Evolutionary conservation across 768 basidiomycete genomes (phyloP).

Genomic region (Lentinus tigrinus): DNA sequence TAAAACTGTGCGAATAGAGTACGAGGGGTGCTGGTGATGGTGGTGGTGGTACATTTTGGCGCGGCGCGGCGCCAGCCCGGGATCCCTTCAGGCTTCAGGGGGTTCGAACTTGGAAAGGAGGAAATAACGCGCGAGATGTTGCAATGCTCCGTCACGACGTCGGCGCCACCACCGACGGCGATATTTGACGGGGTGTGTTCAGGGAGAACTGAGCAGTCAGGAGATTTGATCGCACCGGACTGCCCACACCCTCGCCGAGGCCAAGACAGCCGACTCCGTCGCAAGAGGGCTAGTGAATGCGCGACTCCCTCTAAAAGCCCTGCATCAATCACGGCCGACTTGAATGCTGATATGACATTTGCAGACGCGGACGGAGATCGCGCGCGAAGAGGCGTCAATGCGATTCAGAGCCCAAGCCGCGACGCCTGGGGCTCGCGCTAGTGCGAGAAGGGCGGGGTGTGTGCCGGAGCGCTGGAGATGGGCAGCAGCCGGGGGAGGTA

Average conservation of each 20-base stretch:
- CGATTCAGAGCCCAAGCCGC: slow-evolving; percentile 12
- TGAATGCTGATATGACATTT: neutral
- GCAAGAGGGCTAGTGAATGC: neutral
- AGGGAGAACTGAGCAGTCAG: neutral
- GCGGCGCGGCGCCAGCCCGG: neutral
- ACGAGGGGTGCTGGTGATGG: neutral
- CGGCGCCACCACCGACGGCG: neutral
- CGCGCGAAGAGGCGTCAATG: slow-evolving; percentile 4
- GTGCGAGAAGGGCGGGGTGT: neutral
- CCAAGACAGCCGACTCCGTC: neutral
- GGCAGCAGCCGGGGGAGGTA: neutral
- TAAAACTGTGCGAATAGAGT: neutral
- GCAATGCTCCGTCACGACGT: neutral
- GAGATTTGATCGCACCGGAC: neutral
- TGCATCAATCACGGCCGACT: neutral
- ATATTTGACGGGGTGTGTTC: neutral
- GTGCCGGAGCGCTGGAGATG: slow-evolving; percentile 7
- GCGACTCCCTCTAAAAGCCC: neutral
- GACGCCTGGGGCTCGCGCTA: slow-evolving; percentile 9
- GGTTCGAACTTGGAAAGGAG: neutral
- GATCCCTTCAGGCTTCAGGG: neutral
- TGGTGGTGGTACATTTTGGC: neutral
- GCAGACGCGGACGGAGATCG: neutral
- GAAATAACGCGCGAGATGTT: neutral
- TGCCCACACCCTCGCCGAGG: neutral